A percentile compares a stretch with the other conserved stretches of the same genome.
Evolutionary conservation across 495 filamentous ascomycete species (phyloP).

Genomic region (Amphirosellinia nigrospora): DNA sequence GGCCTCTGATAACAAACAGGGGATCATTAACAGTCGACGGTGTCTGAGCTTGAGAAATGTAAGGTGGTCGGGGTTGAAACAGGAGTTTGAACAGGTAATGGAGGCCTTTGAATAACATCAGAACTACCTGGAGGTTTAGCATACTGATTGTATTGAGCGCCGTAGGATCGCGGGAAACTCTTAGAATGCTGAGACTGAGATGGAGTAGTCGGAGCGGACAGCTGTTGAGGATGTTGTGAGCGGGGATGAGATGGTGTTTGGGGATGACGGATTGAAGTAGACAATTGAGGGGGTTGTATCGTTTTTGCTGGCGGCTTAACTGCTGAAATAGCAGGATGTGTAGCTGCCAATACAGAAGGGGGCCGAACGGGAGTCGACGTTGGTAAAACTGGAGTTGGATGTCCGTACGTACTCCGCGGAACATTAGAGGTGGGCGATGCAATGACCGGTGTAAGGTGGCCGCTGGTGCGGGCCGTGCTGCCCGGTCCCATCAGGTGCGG

Average conservation of each 20-base stretch:
- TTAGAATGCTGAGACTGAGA: conserved; percentile 42
- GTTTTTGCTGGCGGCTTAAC: conserved; percentile 33
- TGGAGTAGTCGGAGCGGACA: conserved; percentile 34
- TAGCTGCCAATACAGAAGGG: conserved; percentile 33
- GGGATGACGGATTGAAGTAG: conserved; percentile 28
- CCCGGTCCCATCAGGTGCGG: conserved; percentile 37
- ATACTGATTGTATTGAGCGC: conserved; percentile 49
- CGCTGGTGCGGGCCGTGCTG: conserved; percentile 35
- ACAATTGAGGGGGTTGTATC: conserved; percentile 32
- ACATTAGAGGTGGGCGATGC: conserved; percentile 31
- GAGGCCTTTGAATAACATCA: conserved; percentile 31
- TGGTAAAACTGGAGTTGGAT: conserved; percentile 32
- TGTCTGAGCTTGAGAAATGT: conserved; percentile 31
- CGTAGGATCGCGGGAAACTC: conserved; percentile 41
- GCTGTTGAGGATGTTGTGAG: conserved; percentile 31
- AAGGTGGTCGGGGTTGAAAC: conserved; percentile 21
- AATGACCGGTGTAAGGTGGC: conserved; percentile 30
- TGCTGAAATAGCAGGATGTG: conserved; percentile 28
- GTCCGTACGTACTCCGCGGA: conserved; percentile 27
- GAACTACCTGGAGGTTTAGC: conserved; percentile 38
- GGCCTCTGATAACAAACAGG: conserved; percentile 42
- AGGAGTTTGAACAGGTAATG: conserved; percentile 36
- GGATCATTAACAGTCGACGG: conserved; percentile 24
- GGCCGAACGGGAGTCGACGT: conserved; percentile 38
- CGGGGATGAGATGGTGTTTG: conserved; percentile 19